Conservation (phyloP, 106 monocot genomes). For the Dendrobium nobile region DNA sequence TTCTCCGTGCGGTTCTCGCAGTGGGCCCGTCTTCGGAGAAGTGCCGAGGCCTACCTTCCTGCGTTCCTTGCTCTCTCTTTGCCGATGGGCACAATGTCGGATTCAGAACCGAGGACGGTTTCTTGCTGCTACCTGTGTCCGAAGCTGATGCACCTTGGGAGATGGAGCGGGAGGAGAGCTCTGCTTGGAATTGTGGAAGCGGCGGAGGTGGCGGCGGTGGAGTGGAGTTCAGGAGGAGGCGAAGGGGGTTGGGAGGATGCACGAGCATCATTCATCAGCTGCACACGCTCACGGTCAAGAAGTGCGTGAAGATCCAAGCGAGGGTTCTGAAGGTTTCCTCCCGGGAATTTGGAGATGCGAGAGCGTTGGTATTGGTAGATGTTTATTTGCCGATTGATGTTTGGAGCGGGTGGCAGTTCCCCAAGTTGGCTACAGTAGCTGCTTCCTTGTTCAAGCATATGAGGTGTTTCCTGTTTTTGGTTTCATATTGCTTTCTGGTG, state of each 20-base stretch:
- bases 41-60: slow-evolving; percentile 8
- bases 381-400: slow-evolving; percentile 64
- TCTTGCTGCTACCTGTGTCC: slow-evolving; percentile 24
- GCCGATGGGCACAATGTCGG: slow-evolving; percentile 22
- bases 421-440: slow-evolving; percentile 29
- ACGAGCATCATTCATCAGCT: slow-evolving; percentile 64
- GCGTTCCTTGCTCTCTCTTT: slow-evolving; percentile 32
- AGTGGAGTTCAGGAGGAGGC: slow-evolving; percentile 23
- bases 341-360: slow-evolving; percentile 19
- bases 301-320: slow-evolving; percentile 37
- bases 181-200: neutral
- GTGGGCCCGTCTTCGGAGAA: slow-evolving; percentile 6
- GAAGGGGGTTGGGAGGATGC: slow-evolving; percentile 29
- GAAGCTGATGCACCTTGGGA: neutral
- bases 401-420: slow-evolving; percentile 94
- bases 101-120: slow-evolving; percentile 29
- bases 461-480: slow-evolving; percentile 36
- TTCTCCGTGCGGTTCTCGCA: slow-evolving; percentile 39
- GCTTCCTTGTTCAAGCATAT: slow-evolving; percentile 78
- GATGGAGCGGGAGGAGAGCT: neutral
- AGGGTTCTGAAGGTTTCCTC: slow-evolving; percentile 40
- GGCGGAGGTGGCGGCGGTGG: neutral
- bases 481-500: neutral
- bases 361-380: slow-evolving; percentile 68
- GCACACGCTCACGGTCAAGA: slow-evolving; percentile 23